These are phyloP conservation scores for Hymenoscyphus albidus DNA, from an alignment of 2,329 filamentous ascomycete species.

Conservation along the genomic window DNA sequence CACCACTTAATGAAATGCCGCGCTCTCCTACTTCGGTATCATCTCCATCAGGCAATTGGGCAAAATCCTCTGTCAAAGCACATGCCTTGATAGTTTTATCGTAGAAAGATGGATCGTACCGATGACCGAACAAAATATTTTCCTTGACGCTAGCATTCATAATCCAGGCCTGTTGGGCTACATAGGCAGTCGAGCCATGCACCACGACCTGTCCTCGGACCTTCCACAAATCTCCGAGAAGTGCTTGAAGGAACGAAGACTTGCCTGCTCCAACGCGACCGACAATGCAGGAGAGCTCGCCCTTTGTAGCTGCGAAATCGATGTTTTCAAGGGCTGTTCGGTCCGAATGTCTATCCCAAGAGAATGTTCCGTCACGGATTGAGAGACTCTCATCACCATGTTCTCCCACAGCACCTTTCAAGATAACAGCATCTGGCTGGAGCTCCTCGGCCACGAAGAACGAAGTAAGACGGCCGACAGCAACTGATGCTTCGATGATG, in stretches of 20 bases:
- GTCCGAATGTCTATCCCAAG: slow-evolving; percentile 83
- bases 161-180: slow-evolving; percentile 90
- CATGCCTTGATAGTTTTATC: slow-evolving; percentile 89
- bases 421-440: slow-evolving; percentile 74
- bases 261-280: slow-evolving; percentile 94
- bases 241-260: slow-evolving; percentile 82
- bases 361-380: slow-evolving; percentile 82
- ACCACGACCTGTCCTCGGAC: slow-evolving; percentile 77
- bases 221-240: slow-evolving; percentile 92
- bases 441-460: slow-evolving; percentile 88
- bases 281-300: slow-evolving; percentile 88
- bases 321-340: slow-evolving; percentile 74
- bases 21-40: slow-evolving; percentile 95
- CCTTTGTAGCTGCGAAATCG: slow-evolving; percentile 84
- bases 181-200: slow-evolving; percentile 81
- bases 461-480: slow-evolving; percentile 76
- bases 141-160: slow-evolving; percentile 97
- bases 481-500: slow-evolving; percentile 93
- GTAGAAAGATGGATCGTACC: slow-evolving; percentile 91
- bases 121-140: slow-evolving; percentile 94
- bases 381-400: slow-evolving; percentile 80
- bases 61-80: slow-evolving; percentile 85
- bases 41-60: slow-evolving; percentile 88
- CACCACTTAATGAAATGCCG: slow-evolving; percentile 91
- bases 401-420: slow-evolving; percentile 67